Evolutionary conservation across 352 stramenopile species (phyloP).

Genomic region (Globisporangium sylvaticum): DNA sequence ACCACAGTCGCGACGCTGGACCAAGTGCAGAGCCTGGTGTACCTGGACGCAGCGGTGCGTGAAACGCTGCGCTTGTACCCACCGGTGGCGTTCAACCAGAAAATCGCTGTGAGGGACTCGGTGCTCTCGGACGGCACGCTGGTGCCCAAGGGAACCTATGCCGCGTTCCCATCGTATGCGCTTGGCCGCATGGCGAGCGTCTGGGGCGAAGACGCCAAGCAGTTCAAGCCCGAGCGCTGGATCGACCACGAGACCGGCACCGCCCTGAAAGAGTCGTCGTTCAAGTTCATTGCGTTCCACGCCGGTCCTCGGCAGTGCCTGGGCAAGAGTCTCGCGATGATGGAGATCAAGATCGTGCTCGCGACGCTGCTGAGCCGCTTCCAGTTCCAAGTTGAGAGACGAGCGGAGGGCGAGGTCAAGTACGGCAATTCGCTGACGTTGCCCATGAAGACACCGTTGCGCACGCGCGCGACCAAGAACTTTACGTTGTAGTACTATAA

Average conservation of each 20-base stretch:
- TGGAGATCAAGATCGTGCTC: conserved; percentile 47
- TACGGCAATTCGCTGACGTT: conserved; percentile 17
- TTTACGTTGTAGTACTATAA: too few relatives aligned
- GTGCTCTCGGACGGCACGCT: conserved; percentile 29
- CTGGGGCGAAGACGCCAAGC: conserved; percentile 29
- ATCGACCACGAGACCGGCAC: conserved; percentile 34
- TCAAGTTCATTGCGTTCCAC: conserved; percentile 44
- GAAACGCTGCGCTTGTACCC: conserved; percentile 22
- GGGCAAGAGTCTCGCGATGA: conserved; percentile 35
- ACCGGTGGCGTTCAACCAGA: conserved; percentile 17
- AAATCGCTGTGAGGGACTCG: conserved; percentile 21
- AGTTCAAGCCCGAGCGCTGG: conserved; percentile 68
- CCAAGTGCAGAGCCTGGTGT: conserved; percentile 7
- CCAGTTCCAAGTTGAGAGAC: conserved; percentile 13
- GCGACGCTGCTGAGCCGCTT: conserved; percentile 26
- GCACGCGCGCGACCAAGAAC: not conserved
- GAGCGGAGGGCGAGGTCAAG: not conserved
- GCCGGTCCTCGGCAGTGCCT: conserved; percentile 38
- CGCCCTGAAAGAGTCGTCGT: conserved; percentile 32
- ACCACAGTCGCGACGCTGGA: conserved; percentile 1
- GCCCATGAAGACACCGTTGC: conserved; percentile 2
- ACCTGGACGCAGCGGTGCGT: not conserved
- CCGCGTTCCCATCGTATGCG: conserved; percentile 22
- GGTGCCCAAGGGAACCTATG: conserved; percentile 19
- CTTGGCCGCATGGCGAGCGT: conserved; percentile 25